Base-by-base conservation (phyloP, 352 stramenopile species). In the Salisapilia sapeloensis region DNA sequence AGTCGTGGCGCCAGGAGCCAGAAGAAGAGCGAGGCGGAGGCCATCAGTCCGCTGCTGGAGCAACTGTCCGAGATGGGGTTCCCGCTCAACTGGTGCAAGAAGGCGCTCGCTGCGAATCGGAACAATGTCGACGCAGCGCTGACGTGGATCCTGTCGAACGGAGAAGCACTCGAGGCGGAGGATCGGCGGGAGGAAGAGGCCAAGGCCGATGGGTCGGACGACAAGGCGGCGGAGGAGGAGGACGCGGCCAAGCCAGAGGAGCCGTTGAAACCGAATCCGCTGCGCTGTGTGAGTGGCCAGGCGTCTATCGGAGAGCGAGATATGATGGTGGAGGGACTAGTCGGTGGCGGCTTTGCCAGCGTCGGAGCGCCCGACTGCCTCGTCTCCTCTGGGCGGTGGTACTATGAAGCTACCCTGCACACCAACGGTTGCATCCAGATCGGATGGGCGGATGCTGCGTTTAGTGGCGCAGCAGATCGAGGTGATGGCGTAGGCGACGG, bases 381-480 rank as follows among this genome's bases (percentile, higher is more conserved):
- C 10, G 67, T 90, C 17, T 77, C 59, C 4, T 69, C 28, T 24
- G 78, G 81, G 3, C 48, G 69, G 25, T 94, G 79, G 79, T 93
- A 93, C 44, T 95, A 91, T 43, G 83, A 96, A 66, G 87, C 87
- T n/a, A 81, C 64, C n/a, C 42, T 96, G 12, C 56, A 83, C 33
- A 93, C 81, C 0, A 92, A 91, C 22, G 86, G 86, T 27, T 90
- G 89, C 38, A 95, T 96, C 46, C 87, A 96, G 48, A 92, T 96
- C 35, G 87, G 87, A 3, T 96, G 85, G 87, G 79, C 80, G 15
- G 78, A 94, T 42, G 69, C 84, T 7, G 70, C 71, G 6, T 95
- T 94, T 33, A 87, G 53, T 9, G 75, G 78, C 17, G 76, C 83
- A 15, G 77, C 81, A 14, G 76, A 85, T 34, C 56, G 80, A 21